phyloP scores from a whole-genome alignment of 768 basidiomycete genomes.

The Lactarius evosmus region DNA sequence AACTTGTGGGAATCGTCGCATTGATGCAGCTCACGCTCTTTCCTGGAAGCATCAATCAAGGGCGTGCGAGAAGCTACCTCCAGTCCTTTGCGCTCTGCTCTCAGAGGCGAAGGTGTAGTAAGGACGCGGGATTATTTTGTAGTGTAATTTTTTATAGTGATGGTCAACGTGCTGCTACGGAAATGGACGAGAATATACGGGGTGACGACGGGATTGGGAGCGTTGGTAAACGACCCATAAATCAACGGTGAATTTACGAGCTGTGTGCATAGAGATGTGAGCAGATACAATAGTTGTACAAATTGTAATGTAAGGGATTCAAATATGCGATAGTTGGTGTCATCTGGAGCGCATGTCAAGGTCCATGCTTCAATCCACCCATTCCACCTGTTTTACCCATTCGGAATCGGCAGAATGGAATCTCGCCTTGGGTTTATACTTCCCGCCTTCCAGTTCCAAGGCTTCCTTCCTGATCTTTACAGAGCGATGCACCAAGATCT shows the following conservation, averaged over 20 bases:
- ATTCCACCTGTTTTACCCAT: too few species aligned
- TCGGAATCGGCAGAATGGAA: too few species aligned
- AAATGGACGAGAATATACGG: background rate
- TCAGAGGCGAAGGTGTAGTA: too few species aligned
- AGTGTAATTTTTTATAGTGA: too few species aligned
- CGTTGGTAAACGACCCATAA: background rate
- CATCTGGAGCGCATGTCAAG: background rate
- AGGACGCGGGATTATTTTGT: too few species aligned
- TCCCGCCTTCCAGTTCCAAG: slow-evolving; percentile 30
- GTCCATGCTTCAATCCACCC: slow-evolving; percentile 28
- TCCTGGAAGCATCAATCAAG: too few species aligned
- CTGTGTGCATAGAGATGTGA: background rate
- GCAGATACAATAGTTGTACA: background rate
- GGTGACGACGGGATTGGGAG: background rate
- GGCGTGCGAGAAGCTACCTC: too few species aligned
- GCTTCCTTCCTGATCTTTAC: slow-evolving; percentile 21
- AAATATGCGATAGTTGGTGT: background rate
- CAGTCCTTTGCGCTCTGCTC: too few species aligned
- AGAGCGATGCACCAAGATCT: slow-evolving; percentile 9
- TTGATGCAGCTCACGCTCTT: too few species aligned
- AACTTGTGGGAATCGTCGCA: too few species aligned
- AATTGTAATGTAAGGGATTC: background rate
- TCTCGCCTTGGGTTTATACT: slow-evolving; percentile 35
- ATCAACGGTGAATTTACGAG: too few species aligned
- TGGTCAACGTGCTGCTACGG: background rate